These are phyloP conservation scores for Fusarium liriodendri DNA, from an alignment of 2,329 filamentous ascomycete genomes.

Conservation along the genomic window DNA sequence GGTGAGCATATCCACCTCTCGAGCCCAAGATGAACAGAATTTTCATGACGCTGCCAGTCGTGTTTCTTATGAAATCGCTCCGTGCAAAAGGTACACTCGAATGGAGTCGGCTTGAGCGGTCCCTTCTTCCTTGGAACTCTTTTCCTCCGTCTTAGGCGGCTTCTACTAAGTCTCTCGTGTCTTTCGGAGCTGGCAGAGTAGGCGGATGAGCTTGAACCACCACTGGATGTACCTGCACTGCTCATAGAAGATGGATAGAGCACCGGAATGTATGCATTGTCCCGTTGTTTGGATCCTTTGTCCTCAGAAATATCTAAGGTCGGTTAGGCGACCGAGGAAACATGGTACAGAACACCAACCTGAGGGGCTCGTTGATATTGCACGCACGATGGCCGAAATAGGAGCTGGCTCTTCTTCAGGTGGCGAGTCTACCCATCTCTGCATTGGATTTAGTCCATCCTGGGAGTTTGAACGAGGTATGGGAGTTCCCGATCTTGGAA, in stretches of 20 bases:
- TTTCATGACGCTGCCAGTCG: slow-evolving; percentile 1
- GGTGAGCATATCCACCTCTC: neutral
- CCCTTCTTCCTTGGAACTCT: neutral
- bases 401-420: neutral
- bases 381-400: neutral
- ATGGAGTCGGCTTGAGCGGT: neutral
- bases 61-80: neutral
- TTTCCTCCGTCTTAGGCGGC: neutral
- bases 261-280: neutral
- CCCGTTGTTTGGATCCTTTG: neutral
- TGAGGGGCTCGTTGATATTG: neutral
- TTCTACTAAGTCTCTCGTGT: neutral
- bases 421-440: neutral
- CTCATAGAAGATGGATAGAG: neutral
- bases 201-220: neutral
- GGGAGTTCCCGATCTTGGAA: neutral
- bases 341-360: neutral
- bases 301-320: neutral
- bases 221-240: neutral
- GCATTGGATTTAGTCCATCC: neutral
- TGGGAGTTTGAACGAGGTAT: neutral
- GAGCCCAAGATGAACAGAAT: neutral
- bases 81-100: neutral
- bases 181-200: neutral
- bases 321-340: neutral